phyloP scores from a whole-genome alignment of 2,329 filamentous ascomycete species.

The Fusarium ramigenum region DNA sequence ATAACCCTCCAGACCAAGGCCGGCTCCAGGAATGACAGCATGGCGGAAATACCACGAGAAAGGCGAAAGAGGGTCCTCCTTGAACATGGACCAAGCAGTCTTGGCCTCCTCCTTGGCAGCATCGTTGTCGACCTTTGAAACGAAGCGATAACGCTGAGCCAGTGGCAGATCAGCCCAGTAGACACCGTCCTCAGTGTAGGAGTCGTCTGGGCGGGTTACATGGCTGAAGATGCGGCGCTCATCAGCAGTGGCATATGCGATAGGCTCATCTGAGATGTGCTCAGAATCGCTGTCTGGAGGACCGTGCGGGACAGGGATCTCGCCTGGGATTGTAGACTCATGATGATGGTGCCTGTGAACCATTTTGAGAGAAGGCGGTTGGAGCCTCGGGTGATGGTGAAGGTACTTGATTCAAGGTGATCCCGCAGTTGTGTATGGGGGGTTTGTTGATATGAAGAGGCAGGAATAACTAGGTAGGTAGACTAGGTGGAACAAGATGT shows the following conservation, averaged over 20 bases:
- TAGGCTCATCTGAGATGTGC: constrained; percentile 54
- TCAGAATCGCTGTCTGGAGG: constrained; percentile 57
- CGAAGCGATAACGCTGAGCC: constrained; percentile 76
- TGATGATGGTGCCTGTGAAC: constrained; percentile 46
- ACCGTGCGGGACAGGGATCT: constrained; percentile 65
- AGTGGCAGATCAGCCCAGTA: constrained; percentile 94
- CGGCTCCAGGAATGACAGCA: constrained; percentile 91
- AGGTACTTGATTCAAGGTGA: not conserved
- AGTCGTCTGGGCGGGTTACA: constrained; percentile 87
- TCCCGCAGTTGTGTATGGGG: not conserved
- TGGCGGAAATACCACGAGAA: constrained; percentile 89
- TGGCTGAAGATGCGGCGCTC: constrained; percentile 75
- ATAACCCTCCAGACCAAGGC: constrained; percentile 92
- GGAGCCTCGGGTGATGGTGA: not conserved
- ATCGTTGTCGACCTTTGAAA: constrained; percentile 74
- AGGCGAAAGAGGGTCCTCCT: constrained; percentile 85
- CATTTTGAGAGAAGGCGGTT: constrained; percentile 26
- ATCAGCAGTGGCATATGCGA: constrained; percentile 54
- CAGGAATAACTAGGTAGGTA: not conserved
- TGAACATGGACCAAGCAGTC: constrained; percentile 80
- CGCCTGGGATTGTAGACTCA: constrained; percentile 54
- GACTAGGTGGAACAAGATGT: not conserved
- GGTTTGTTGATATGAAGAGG: not conserved
- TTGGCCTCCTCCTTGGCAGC: constrained; percentile 75
- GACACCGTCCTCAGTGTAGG: constrained; percentile 80